These are phyloP conservation scores for Pichia inconspicua DNA, from an alignment of 1,139 yeast genomes.

Conservation along the genomic window DNA sequence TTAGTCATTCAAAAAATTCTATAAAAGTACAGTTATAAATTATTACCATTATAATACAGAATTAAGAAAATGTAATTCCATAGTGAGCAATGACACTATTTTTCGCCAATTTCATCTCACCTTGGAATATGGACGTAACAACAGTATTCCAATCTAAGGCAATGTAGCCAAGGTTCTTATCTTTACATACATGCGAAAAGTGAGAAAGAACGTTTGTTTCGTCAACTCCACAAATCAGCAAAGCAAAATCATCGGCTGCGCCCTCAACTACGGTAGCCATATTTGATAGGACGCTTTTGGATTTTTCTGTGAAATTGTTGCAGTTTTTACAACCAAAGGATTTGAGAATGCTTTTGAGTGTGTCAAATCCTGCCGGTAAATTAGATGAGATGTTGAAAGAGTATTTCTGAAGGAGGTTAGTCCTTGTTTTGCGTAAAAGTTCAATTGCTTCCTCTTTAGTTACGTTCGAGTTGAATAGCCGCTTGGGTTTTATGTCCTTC, in stretches of 20 bases:
- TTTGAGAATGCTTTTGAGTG: conserved; percentile 51
- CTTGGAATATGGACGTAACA: conserved; percentile 47
- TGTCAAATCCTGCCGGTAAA: conserved; percentile 60
- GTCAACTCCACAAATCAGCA: conserved; percentile 25
- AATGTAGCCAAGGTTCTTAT: conserved; percentile 20
- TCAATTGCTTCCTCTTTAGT: conserved; percentile 27
- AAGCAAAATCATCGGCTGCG: conserved; percentile 10
- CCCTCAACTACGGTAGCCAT: background rate
- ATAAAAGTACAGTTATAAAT: background rate
- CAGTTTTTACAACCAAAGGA: conserved; percentile 53
- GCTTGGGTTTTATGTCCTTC: conserved; percentile 19
- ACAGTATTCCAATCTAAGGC: conserved; percentile 68
- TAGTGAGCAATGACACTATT: background rate
- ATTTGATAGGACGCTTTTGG: conserved; percentile 15
- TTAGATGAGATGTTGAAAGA: conserved; percentile 52
- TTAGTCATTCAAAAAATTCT: background rate
- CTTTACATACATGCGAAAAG: conserved; percentile 31
- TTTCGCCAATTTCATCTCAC: background rate
- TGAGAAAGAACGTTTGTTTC: conserved; percentile 39
- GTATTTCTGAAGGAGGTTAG: conserved; percentile 37
- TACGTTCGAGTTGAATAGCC: conserved; percentile 23
- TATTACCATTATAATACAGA: background rate
- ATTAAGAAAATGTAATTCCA: background rate
- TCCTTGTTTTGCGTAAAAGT: conserved; percentile 22
- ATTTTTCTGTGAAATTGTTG: conserved; percentile 22